A percentile compares a stretch with the other conserved stretches of the same genome.
Evolutionary conservation across 2,329 filamentous ascomycete genomes (phyloP).

Genomic region (Canariomyces notabilis): DNA sequence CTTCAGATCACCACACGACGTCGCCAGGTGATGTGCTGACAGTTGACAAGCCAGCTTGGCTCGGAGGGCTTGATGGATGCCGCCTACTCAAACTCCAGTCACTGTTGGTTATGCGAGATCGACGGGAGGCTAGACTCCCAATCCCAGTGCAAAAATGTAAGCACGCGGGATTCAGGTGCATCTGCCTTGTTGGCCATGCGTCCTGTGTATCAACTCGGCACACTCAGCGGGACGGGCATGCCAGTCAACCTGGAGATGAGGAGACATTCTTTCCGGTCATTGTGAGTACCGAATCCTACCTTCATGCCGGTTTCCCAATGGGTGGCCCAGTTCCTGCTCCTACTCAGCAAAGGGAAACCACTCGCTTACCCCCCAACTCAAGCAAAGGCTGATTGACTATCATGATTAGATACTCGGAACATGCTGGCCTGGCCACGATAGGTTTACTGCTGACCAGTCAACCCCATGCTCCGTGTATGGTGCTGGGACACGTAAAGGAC

Average conservation of each 20-base stretch:
- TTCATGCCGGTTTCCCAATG: slow-evolving; percentile 9
- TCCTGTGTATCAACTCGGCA: slow-evolving; percentile 4
- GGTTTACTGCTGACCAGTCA: too few relatives aligned
- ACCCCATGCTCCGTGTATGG: too few relatives aligned
- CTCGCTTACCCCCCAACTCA: not conserved
- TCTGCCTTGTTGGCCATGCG: not conserved
- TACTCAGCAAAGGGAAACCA: too few relatives aligned
- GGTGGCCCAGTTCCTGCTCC: not conserved
- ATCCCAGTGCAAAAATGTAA: too few relatives aligned
- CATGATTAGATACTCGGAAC: too few relatives aligned
- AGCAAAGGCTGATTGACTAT: too few relatives aligned
- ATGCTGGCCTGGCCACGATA: too few relatives aligned
- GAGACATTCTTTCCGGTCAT: slow-evolving; percentile 2
- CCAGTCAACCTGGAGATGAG: not conserved
- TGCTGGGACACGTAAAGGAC: not conserved
- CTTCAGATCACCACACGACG: slow-evolving; percentile 16
- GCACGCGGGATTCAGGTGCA: not conserved
- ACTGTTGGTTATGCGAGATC: not conserved
- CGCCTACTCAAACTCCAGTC: not conserved
- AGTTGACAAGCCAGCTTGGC: slow-evolving; percentile 2
- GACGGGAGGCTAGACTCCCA: slow-evolving; percentile 2
- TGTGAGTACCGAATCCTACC: not conserved
- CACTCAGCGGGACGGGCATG: not conserved
- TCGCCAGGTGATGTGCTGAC: slow-evolving; percentile 17
- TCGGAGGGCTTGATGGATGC: not conserved